Base-by-base conservation (phyloP, 768 basidiomycete species). In the Hypsizygus marmoreus region DNA sequence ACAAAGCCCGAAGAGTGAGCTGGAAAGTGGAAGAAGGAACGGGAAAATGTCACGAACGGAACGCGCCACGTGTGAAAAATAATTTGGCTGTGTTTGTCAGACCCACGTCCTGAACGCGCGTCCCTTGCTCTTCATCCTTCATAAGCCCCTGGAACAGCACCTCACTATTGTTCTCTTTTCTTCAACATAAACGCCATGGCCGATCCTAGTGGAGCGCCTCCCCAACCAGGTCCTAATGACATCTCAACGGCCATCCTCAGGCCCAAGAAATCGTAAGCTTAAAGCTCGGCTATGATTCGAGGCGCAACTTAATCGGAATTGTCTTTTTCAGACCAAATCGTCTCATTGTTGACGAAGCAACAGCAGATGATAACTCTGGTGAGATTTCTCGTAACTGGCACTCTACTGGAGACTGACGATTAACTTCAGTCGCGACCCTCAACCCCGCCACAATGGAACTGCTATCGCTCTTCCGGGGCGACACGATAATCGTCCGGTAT, bases 361-460 rank as follows among this genome's bases (percentile, higher is more conserved):
- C 86, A 12, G 76, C 87, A 26, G 97, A 99, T 68, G 97, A 99
- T 65, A 99, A 98, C 77, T 95, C 92, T 67, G 90, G 90, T 87
- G 60, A 62, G 80, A 43, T 9, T 11, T 13, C 9, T 19, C 34
- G 22, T 30, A 43, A 23, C 44, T 56, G 46, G 66, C 51, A 32
- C 44, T 39, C 33, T 40, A 44, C n/a, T 19, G 36, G 22, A 31
- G 42, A 23, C 44, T 56, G 46, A 67, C 51, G 33, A 44, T 39
- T 35, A 40, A 44, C n/a, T 39, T 6, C 42, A 88, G 95, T 97
- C 56, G 95, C 94, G 45, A 95, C 92, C 20, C 76, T 97, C 29
- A 92, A 95, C 75, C 95, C 97, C 37, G 86, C 86, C 30, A 99
- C 95, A 28, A 97, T 98, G 95, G 97, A 98, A 72, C 64, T 76